phyloP scores from a whole-genome alignment of 139 green algal genomes.

The Coelastrella sp. region DNA sequence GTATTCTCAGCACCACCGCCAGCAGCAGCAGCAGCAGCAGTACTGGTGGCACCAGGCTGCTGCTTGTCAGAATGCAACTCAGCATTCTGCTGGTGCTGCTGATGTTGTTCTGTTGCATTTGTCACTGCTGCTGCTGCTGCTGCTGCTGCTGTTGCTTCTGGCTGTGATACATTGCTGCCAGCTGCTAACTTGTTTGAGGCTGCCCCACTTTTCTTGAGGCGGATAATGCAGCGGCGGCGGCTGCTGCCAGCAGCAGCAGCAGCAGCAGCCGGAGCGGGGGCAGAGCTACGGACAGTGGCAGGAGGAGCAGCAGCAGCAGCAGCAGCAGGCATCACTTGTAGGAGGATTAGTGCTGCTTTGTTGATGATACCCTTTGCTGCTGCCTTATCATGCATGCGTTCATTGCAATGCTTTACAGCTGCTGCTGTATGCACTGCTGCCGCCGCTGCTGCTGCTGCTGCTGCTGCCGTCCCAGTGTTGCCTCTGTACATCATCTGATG shows the following conservation, averaged over 20 bases:
- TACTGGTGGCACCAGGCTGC: background rate
- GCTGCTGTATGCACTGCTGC: background rate
- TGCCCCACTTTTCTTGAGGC: background rate
- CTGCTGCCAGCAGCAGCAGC: background rate
- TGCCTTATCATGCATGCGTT: background rate
- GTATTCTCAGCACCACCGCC: background rate
- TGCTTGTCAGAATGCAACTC: too few relatives aligned
- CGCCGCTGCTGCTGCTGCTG: background rate
- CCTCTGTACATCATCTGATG: background rate
- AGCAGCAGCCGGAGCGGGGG: slow-evolving; percentile 2
- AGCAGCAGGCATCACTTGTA: background rate
- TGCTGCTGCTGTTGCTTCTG: background rate
- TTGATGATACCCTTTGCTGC: too few relatives aligned
- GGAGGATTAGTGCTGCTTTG: background rate
- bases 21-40: background rate
- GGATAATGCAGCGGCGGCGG: background rate
- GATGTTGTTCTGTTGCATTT: background rate
- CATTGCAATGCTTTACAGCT: background rate
- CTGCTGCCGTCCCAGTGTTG: background rate
- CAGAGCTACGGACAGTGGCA: background rate
- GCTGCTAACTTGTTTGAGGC: background rate
- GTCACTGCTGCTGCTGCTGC: background rate
- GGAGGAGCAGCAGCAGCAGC: slow-evolving; percentile 1
- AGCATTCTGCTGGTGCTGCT: background rate
- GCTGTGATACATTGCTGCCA: background rate